Evolutionary conservation across 169 alveolate species (phyloP).

Genomic region (Neospora caninum): DNA sequence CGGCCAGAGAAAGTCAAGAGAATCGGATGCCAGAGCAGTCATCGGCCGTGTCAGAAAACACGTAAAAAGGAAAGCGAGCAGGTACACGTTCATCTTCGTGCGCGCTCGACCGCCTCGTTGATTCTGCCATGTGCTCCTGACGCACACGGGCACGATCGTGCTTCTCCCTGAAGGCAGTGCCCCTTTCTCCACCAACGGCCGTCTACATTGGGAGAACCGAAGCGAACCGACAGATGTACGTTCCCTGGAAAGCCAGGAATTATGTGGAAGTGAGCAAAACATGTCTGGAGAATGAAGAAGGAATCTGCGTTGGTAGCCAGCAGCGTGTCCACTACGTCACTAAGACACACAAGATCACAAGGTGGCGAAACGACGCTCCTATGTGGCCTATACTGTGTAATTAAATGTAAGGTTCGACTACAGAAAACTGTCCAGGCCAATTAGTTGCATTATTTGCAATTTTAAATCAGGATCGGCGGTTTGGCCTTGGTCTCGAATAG

Average conservation of each 20-base stretch:
- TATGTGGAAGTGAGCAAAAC: background rate
- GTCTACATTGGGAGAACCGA: background rate
- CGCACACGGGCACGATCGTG: background rate
- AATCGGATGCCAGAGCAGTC: background rate
- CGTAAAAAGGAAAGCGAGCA: background rate
- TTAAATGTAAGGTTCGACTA: background rate
- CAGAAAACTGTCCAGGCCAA: background rate
- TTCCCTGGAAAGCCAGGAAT: background rate
- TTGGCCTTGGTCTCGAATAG: background rate
- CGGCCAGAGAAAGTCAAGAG: conserved; percentile 7
- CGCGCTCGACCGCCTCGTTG: background rate
- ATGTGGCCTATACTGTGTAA: background rate
- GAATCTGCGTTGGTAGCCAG: background rate
- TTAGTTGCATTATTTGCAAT: background rate
- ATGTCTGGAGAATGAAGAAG: background rate
- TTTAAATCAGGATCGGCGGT: background rate
- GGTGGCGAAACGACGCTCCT: background rate
- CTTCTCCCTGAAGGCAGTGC: background rate
- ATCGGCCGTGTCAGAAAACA: background rate
- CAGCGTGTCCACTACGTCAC: background rate
- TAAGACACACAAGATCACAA: background rate
- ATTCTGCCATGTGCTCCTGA: background rate
- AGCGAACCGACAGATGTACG: background rate
- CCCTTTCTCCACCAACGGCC: background rate
- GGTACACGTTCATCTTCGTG: background rate